These are phyloP conservation scores for Corymbia calophylla DNA, from an alignment of 441 rosid genomes.

Conservation along the genomic window DNA sequence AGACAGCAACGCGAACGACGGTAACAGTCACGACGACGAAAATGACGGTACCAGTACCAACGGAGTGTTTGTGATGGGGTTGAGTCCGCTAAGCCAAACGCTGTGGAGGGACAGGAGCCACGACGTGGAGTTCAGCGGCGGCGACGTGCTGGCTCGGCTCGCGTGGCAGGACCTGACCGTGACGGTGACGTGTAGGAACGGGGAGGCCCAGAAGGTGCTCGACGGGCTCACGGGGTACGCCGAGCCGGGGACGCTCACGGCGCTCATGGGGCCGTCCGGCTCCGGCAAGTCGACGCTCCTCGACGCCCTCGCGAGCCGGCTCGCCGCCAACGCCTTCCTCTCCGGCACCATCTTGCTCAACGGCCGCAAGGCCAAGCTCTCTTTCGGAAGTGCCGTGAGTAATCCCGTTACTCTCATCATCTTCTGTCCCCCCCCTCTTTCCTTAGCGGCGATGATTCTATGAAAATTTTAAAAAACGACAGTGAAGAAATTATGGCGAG, in stretches of 20 bases:
- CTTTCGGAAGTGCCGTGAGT: constrained; percentile 93
- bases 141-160: constrained; percentile 85
- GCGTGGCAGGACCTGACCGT: constrained; percentile 96
- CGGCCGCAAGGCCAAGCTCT: constrained; percentile 91
- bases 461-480: neutral
- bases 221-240: constrained; percentile 90
- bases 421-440: neutral
- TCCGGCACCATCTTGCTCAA: constrained; percentile 87
- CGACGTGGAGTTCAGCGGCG: constrained; percentile 48
- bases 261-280: constrained; percentile 97
- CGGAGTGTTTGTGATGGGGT: constrained; percentile 36
- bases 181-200: constrained; percentile 64
- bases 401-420: neutral
- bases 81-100: constrained; percentile 90
- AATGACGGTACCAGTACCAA: neutral
- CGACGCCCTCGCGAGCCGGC: constrained; percentile 84
- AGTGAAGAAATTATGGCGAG: neutral
- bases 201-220: constrained; percentile 75
- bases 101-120: constrained; percentile 64
- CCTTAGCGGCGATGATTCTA: neutral
- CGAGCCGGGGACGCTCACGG: constrained; percentile 81
- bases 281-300: constrained; percentile 96
- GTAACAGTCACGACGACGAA: neutral
- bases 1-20: neutral
- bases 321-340: constrained; percentile 90